phyloP scores from a whole-genome alignment of 345 rosid genomes.

The Eucalyptus melliodora region DNA sequence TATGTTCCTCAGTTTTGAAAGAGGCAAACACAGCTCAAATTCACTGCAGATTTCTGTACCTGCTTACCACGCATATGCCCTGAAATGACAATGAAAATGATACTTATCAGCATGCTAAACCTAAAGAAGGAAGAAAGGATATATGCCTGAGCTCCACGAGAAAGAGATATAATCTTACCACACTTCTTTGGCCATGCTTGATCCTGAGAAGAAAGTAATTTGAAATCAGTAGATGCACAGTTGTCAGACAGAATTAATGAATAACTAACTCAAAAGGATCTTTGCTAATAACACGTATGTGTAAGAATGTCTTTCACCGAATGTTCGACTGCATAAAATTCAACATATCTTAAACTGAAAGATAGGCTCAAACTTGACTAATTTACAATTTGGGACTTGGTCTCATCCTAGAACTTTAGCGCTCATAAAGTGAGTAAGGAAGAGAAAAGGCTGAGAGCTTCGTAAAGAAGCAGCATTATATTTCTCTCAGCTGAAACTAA shows the following conservation, averaged over 20 bases:
- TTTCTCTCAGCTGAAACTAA: not conserved
- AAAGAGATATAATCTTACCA: constrained; percentile 4
- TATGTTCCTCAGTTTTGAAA: not conserved
- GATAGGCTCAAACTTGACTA: not conserved
- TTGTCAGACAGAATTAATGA: not conserved
- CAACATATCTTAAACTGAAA: not conserved
- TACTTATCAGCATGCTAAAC: not conserved
- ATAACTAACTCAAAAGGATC: not conserved
- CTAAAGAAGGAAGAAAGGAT: not conserved
- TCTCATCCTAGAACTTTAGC: not conserved
- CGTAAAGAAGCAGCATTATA: not conserved
- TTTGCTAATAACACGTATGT: too few relatives aligned
- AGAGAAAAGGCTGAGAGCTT: not conserved
- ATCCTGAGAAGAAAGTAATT: constrained; percentile 15
- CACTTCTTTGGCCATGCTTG: constrained; percentile 61
- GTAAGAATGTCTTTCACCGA: not conserved
- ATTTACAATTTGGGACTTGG: not conserved
- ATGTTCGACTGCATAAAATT: not conserved
- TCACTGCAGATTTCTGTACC: not conserved
- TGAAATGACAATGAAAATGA: not conserved
- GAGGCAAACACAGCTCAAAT: not conserved
- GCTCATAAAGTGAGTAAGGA: not conserved
- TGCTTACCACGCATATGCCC: constrained; percentile 53
- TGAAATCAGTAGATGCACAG: not conserved
- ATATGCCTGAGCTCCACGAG: not conserved